A percentile compares a stretch with the other conserved stretches of the same genome.
Conservation (phyloP, 306 rosid genomes). For the Astragalus membranaceus region DNA sequence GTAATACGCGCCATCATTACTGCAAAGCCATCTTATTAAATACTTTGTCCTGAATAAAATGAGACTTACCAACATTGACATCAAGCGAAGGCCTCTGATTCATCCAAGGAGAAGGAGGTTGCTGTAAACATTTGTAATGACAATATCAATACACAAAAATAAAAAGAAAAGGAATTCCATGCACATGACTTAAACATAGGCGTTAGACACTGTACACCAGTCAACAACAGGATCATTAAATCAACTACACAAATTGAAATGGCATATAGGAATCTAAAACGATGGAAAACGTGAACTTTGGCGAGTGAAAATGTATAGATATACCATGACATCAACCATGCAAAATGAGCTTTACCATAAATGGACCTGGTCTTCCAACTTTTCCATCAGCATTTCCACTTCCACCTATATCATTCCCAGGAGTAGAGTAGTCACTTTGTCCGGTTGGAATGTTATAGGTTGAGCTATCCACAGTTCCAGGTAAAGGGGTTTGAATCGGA, state of each 20-base stretch:
- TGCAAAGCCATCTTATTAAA: slow-evolving; percentile 20
- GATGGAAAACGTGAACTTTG: background rate
- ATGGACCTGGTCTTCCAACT: slow-evolving; percentile 67
- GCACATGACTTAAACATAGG: background rate
- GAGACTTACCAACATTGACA: slow-evolving; percentile 89
- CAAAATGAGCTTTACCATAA: slow-evolving; percentile 49
- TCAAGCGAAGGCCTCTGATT: slow-evolving; percentile 83
- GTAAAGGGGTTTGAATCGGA: slow-evolving; percentile 88
- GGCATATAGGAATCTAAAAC: slow-evolving; percentile 6
- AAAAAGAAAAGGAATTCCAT: background rate
- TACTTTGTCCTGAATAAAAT: slow-evolving; percentile 1
- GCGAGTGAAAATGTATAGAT: background rate
- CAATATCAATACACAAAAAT: background rate
- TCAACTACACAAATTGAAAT: background rate
- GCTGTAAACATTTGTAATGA: slow-evolving; percentile 47
- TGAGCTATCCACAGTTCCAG: slow-evolving; percentile 61
- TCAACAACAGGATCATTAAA: background rate
- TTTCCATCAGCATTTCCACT: slow-evolving; percentile 44
- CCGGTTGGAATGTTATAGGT: slow-evolving; percentile 87
- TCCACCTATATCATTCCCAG: slow-evolving; percentile 66
- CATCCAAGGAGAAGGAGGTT: slow-evolving; percentile 94
- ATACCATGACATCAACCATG: background rate
- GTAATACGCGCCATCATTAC: slow-evolving; percentile 28
- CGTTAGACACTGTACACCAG: too few relatives aligned
- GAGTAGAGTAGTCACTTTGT: slow-evolving; percentile 61